Evolutionary conservation across 2,329 filamentous ascomycete genomes (phyloP), one percentile per base, ranked within the genome.

Genomic region (Ampelomyces quisqualis): DNA sequence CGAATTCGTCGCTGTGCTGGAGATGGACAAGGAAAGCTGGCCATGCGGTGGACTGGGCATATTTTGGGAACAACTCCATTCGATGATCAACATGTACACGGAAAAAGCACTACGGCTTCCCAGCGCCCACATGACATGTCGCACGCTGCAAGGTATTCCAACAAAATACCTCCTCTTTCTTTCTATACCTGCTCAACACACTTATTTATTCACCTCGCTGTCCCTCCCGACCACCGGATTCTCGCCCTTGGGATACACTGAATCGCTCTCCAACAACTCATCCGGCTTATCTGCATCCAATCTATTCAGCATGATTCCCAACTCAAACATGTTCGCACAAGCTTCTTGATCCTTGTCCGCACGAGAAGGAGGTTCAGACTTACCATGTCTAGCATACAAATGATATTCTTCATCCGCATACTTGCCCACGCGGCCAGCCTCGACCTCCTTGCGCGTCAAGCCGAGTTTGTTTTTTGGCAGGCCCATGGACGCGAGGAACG

Each of bases 401-500:
- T 68, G 60, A 49, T 70, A 75, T 58, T 75, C 72, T 58, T 76
- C 74, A 50, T 77, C 74, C 14, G 58, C 48, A 51, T 72, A 74
- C 53, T 58, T 67, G 31, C 64, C 64, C 11, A 69, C 59, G 15
- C 58, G 51, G 2, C 81, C 81, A 34, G 60, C 72, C 68, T 82
- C 78, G 5, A 84, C 80, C 14, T 84, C 78, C 54, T 74, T 72
- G 44, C 81, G 70, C 3, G 75, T 77, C 44, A 83, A 63, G 10
- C 59, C 64, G 38, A 81, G 70, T 64, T 81, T 80, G 41, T 68
- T 71, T 71, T 76, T 79, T 40, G 72, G 74, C 53, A 83, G 67
- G 32, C 81, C 81, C 81, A 85, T 85, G 28, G 77, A 80, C 17
- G 73, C 73, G 15, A 85, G 68, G 59, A 76, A 85, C 2, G 65